phyloP scores from a whole-genome alignment of 805 yeast genomes.

The Saccharomycopsis babjevae region DNA sequence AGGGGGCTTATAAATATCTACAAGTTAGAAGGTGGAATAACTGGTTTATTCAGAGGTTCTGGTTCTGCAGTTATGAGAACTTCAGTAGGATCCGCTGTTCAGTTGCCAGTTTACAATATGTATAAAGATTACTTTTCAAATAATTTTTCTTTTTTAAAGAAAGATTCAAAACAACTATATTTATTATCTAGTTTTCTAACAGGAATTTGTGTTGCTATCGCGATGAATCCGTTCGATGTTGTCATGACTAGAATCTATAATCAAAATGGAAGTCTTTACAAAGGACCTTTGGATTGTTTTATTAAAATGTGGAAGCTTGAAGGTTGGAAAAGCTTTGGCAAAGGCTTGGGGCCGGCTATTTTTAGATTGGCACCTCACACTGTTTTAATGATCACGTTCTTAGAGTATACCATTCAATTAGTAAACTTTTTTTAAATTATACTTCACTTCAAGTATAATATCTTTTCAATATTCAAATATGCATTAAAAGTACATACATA shows the following conservation, averaged over 20 bases:
- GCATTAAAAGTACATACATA: background rate
- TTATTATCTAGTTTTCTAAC: conserved; percentile 64
- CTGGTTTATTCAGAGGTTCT: conserved; percentile 80
- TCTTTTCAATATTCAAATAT: background rate
- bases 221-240: conserved; percentile 98
- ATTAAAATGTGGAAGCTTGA: conserved; percentile 71
- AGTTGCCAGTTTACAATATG: conserved; percentile 79
- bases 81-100: conserved; percentile 92
- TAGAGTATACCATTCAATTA: conserved; percentile 87
- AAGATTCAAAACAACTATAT: conserved; percentile 34
- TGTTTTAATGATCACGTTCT: conserved; percentile 75
- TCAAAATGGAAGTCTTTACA: conserved; percentile 71
- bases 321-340: conserved; percentile 82
- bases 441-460: too few species aligned
- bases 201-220: conserved; percentile 87
- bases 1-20: conserved; percentile 58
- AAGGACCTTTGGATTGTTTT: conserved; percentile 83
- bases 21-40: conserved; percentile 62
- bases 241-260: conserved; percentile 89
- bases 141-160: background rate
- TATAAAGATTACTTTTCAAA: conserved; percentile 55
- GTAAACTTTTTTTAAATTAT: conserved; percentile 20
- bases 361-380: conserved; percentile 94
- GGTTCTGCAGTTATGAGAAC: conserved; percentile 93
- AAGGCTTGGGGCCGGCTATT: conserved; percentile 91